These are phyloP conservation scores for Coprinopsis sp. DNA, from an alignment of 768 basidiomycete species.

Conservation along the genomic window DNA sequence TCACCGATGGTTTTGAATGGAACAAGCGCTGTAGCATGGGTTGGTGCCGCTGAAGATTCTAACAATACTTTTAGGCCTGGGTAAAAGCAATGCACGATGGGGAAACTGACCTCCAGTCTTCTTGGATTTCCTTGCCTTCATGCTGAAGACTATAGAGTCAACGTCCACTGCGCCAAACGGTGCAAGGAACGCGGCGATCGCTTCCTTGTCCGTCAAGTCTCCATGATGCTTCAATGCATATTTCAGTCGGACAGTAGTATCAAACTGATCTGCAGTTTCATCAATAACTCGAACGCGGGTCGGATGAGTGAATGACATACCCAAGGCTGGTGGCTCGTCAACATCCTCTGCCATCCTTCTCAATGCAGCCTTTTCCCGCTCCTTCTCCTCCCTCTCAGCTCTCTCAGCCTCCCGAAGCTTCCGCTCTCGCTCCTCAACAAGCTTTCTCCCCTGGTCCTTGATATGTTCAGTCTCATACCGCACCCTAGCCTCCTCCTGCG, in stretches of 20 bases:
- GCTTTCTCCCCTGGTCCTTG: conserved; percentile 65
- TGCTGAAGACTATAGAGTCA: conserved; percentile 60
- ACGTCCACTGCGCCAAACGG: conserved; percentile 63
- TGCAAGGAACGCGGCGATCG: conserved; percentile 47
- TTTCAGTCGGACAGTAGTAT: conserved; percentile 74
- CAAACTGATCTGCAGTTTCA: conserved; percentile 44
- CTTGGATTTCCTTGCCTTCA: conserved; percentile 43
- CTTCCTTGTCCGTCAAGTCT: conserved; percentile 44
- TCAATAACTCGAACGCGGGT: conserved; percentile 6
- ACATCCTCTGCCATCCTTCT: conserved; percentile 12
- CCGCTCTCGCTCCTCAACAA: conserved; percentile 64
- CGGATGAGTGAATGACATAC: conserved; percentile 28
- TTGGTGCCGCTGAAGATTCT: conserved; percentile 54
- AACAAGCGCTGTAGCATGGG: conserved; percentile 65
- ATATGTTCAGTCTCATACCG: conserved; percentile 66
- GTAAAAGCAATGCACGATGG: not conserved
- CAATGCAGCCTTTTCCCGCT: conserved; percentile 22
- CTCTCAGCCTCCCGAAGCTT: conserved; percentile 43
- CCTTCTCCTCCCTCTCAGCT: conserved; percentile 15
- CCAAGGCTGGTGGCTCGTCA: conserved; percentile 53
- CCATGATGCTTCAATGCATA: conserved; percentile 58
- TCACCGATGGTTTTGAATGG: conserved; percentile 73
- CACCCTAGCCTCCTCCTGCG: conserved; percentile 48
- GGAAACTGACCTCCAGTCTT: not conserved
- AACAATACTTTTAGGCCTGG: conserved; percentile 22